Evolutionary conservation across 306 rosid genomes (phyloP), one percentile per base, ranked within the genome.

Genomic region (Dryas octopetala): DNA sequence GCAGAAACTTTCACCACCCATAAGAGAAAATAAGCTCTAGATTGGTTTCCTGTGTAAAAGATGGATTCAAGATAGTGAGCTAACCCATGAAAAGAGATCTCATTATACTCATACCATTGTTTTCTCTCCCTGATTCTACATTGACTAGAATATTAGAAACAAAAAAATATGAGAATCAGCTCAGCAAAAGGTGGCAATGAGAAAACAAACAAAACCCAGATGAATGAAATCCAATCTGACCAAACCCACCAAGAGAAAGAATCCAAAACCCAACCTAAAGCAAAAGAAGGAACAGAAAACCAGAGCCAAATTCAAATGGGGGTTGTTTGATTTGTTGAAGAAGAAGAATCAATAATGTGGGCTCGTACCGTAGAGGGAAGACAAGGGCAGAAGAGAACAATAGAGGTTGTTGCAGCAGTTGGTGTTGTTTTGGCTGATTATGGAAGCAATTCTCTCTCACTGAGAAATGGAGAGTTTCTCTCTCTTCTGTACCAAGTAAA

Each of bases 161-260:
- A 19, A 51, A 6, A 32, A 44, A 47, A 60, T 0, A 8, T 23
- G 19, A 9, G 4, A 79, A n/a, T 17, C 49, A 69, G 68, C 66
- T 75, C 43, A 32, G 57, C 2, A 45, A 43, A 62, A 68, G n/a
- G 72, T 23, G 44, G 47, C 38, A 14, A 62, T 9, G 65, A 52
- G 38, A 48, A 54, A 62, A 59, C 26, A 9, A 50, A 57, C 71
- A 23, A 75, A 65, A 62, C 77, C 81, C 76, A 78, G 60, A 71
- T 23, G 55, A 54, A 67, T 26, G 63, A 70, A 38, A 58, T 45
- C 52, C n/a, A 60, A 67, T 45, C 62, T 5, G 43, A 55, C 1
- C 75, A 49, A 71, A 43, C 53, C 74, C 80, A 23, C 57, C 70
- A 48, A 54, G 13, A 26, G 43, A 73, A 28, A 64, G 26, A 52